phyloP scores from a whole-genome alignment of 371 early-diverging fungal genomes.

The Synchytrium microbalum region DNA sequence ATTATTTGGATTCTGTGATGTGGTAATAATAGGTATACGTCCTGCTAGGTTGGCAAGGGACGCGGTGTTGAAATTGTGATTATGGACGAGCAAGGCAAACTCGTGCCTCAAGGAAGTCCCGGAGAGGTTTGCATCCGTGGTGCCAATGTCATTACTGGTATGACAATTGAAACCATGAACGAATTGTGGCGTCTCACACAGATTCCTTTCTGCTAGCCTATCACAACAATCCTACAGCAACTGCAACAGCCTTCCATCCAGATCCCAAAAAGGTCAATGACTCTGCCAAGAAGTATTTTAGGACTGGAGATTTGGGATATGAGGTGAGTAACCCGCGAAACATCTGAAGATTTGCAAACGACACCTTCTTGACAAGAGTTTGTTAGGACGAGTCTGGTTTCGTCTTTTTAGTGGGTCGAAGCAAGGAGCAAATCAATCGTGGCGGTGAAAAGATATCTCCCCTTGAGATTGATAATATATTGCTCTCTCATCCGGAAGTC shows the following conservation, averaged over 20 bases:
- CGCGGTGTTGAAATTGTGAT: conserved; percentile 74
- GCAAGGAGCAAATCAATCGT: conserved; percentile 37
- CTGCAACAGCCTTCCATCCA: conserved; percentile 59
- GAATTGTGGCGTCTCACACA: not conserved
- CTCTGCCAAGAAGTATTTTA: not conserved
- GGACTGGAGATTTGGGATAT: conserved; percentile 3
- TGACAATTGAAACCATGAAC: not conserved
- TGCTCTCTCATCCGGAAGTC: conserved; percentile 61
- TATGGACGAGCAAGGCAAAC: conserved; percentile 54
- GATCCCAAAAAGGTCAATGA: conserved; percentile 33
- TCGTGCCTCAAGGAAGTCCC: conserved; percentile 25
- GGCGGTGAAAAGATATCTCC: conserved; percentile 41
- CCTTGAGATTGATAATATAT: conserved; percentile 69
- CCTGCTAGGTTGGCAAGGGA: conserved; percentile 75
- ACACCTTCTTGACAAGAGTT: no score
- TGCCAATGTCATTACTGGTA: conserved; percentile 49
- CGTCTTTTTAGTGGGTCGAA: conserved; percentile 70
- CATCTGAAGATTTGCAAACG: no score
- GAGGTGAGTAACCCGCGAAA: no score
- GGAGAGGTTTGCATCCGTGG: conserved; percentile 86
- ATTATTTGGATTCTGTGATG: not conserved
- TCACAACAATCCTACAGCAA: conserved; percentile 73
- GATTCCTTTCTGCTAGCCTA: conserved; percentile 32
- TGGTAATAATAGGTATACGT: not conserved
- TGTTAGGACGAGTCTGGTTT: conserved; percentile 30